Percentiles rank a stretch among this genome's conserved stretches.
Evolutionary conservation across 225 moss, liverwort and hornwort species (phyloP).

Genomic region (Sphagnum tenellum): DNA sequence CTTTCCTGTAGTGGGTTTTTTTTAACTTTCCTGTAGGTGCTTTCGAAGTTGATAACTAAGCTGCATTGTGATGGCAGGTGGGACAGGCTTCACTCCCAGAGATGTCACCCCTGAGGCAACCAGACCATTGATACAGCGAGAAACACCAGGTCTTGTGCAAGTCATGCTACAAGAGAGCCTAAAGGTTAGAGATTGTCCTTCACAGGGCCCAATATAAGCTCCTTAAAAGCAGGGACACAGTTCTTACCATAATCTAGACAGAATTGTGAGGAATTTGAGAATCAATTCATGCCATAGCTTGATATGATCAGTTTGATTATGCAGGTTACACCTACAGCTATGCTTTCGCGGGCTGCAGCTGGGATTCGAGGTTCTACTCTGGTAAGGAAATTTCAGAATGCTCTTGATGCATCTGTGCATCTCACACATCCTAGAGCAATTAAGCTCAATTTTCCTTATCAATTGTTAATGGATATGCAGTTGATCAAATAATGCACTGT

Average conservation of each 20-base stretch:
- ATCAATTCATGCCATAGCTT: too few species aligned
- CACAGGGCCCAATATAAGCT: not conserved
- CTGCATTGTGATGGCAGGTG: conserved; percentile 35
- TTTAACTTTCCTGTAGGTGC: not conserved
- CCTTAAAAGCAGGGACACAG: too few species aligned
- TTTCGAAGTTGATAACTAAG: not conserved
- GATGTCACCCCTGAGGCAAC: conserved; percentile 98
- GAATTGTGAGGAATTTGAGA: too few species aligned
- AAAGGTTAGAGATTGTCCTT: conserved; percentile 28
- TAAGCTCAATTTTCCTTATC: too few species aligned
- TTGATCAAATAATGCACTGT: too few species aligned
- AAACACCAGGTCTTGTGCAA: conserved; percentile 81
- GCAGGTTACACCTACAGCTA: conserved; percentile 93
- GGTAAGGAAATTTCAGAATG: conserved; percentile 31
- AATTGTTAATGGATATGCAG: too few species aligned
- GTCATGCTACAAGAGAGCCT: conserved; percentile 96
- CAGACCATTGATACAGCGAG: conserved; percentile 55
- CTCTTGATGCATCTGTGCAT: not conserved
- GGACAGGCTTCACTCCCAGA: conserved; percentile 87
- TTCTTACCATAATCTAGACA: too few species aligned
- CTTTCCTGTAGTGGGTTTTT: not conserved
- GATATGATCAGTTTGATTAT: not conserved
- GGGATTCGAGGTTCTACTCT: conserved; percentile 92
- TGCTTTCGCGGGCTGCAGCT: conserved; percentile 87
- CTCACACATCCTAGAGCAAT: too few species aligned